Evolutionary conservation across 768 basidiomycete species (phyloP).

Genomic region (Saitozyma podzolica): DNA sequence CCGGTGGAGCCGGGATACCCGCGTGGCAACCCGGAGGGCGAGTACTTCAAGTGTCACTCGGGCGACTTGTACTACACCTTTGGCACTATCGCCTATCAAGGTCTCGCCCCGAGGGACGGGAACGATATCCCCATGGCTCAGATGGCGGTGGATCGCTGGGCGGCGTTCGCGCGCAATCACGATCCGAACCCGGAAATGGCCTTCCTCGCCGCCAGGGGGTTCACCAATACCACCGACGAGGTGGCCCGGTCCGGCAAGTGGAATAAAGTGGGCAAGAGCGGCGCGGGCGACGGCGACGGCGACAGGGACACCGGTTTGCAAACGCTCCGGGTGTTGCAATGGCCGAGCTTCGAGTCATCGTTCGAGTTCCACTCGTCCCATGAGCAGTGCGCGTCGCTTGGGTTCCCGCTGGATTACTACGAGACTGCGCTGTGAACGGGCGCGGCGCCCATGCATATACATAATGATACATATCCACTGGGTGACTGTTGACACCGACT

Average conservation of each 20-base stretch:
- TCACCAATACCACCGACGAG: conserved; percentile 50
- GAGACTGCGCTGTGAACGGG: not conserved
- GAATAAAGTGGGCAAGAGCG: conserved; percentile 49
- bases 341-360: conserved; percentile 12
- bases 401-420: conserved; percentile 10
- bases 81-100: conserved; percentile 54
- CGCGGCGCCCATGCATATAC: not conserved
- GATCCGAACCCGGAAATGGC: conserved; percentile 57
- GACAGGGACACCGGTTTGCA: not conserved
- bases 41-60: conserved; percentile 49
- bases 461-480: too few species aligned
- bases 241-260: conserved; percentile 51
- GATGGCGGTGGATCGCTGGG: conserved; percentile 57
- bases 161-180: conserved; percentile 57
- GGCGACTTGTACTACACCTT: conserved; percentile 52
- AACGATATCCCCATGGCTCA: conserved; percentile 58
- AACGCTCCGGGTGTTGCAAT: conserved; percentile 15
- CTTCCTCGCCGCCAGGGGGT: conserved; percentile 57
- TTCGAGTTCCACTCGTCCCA: conserved; percentile 6
- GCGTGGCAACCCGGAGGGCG: conserved; percentile 55
- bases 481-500: too few species aligned
- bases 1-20: conserved; percentile 56
- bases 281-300: conserved; percentile 15
- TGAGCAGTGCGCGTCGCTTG: conserved; percentile 7
- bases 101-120: conserved; percentile 57